A percentile compares a stretch with the other conserved stretches of the same genome.
phyloP scores from a whole-genome alignment of 371 early-diverging fungal species.

The Syncephalastrum racemosum region DNA sequence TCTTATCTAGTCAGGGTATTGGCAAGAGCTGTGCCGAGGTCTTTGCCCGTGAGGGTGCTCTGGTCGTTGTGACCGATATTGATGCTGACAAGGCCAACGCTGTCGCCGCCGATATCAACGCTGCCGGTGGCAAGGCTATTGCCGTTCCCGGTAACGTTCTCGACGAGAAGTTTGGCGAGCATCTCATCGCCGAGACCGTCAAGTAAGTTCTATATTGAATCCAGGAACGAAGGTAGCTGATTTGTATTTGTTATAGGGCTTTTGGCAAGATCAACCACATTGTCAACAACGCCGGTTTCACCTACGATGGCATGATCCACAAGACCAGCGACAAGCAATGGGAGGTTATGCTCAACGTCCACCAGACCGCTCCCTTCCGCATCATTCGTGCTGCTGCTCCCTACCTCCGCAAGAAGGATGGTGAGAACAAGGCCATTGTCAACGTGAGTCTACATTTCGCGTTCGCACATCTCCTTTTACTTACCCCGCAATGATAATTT shows the following conservation, averaged over 20 bases:
- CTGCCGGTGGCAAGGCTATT: constrained; percentile 59
- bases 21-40: constrained; percentile 73
- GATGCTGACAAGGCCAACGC: constrained; percentile 56
- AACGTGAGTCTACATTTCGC: constrained; percentile 32
- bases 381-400: constrained; percentile 66
- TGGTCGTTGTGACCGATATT: constrained; percentile 73
- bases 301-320: constrained; percentile 71
- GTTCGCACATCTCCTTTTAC: background rate
- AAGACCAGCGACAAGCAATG: constrained; percentile 71
- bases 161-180: constrained; percentile 57
- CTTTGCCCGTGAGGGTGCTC: constrained; percentile 80
- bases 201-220: constrained; percentile 31
- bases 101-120: constrained; percentile 63
- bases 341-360: constrained; percentile 67
- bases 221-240: background rate
- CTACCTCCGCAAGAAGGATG: constrained; percentile 57
- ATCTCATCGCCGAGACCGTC: constrained; percentile 57
- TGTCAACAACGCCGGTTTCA: constrained; percentile 74
- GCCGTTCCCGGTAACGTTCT: constrained; percentile 59
- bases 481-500: constrained; percentile 21
- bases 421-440: constrained; percentile 53
- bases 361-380: constrained; percentile 70
- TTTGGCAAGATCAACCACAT: constrained; percentile 73
- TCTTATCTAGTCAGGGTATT: constrained; percentile 66
- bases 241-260: constrained; percentile 26